Conservation (phyloP, 2,329 filamentous ascomycete genomes). For the Tolypocladium endophyticum region DNA sequence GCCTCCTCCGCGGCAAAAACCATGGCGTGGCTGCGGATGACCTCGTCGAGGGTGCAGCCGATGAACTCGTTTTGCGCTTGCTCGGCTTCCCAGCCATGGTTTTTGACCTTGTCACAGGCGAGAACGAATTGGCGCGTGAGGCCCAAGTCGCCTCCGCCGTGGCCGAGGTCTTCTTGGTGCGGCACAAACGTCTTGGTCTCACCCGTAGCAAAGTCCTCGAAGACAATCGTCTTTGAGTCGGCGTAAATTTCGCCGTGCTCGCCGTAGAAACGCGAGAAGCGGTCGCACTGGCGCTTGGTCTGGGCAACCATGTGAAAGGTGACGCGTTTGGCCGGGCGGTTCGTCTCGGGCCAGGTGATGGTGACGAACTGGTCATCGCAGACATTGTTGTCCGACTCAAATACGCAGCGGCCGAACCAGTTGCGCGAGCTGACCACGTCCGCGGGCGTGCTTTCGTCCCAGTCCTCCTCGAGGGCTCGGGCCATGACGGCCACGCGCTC, state of each 20-base stretch:
- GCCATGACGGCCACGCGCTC: constrained; percentile 29
- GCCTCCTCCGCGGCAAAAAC: constrained; percentile 94
- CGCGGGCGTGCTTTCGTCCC: constrained; percentile 36
- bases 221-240: constrained; percentile 65
- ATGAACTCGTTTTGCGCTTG: constrained; percentile 67
- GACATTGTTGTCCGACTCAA: constrained; percentile 85
- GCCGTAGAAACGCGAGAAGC: constrained; percentile 79
- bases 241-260: constrained; percentile 78
- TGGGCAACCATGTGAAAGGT: constrained; percentile 92
- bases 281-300: constrained; percentile 76
- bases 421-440: constrained; percentile 41
- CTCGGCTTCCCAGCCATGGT: constrained; percentile 51
- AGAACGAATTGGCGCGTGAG: constrained; percentile 72
- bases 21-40: constrained; percentile 79
- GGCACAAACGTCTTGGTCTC: constrained; percentile 19
- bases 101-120: constrained; percentile 72
- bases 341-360: constrained; percentile 69
- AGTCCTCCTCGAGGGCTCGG: constrained; percentile 39
- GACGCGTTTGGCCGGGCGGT: constrained; percentile 66
- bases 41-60: constrained; percentile 77
- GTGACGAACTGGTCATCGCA: constrained; percentile 88
- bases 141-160: constrained; percentile 35
- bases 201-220: constrained; percentile 47
- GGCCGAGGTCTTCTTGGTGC: constrained; percentile 23
- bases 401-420: constrained; percentile 94